phyloP scores from a whole-genome alignment of 2,329 filamentous ascomycete genomes.

The Pseudocercospora vitis region DNA sequence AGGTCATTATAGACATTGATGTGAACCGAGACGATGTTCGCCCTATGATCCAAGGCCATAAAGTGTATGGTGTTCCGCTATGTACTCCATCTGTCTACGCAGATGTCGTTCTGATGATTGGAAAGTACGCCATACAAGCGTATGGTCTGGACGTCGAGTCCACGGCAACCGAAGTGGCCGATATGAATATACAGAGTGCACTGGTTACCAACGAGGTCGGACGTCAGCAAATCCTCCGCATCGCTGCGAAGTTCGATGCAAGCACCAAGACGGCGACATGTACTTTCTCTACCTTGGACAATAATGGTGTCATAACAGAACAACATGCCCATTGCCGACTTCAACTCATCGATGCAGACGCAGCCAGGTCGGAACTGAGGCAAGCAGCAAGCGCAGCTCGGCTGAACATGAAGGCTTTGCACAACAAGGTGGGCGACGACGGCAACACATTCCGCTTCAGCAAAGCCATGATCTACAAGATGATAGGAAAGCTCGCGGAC shows the following conservation, averaged over 20 bases:
- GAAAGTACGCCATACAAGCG: slow-evolving; percentile 26
- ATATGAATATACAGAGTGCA: slow-evolving; percentile 42
- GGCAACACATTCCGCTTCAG: slow-evolving; percentile 28
- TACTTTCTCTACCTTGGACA: slow-evolving; percentile 20
- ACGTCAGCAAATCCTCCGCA: slow-evolving; percentile 15
- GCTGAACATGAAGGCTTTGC: slow-evolving; percentile 6
- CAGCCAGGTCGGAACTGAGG: slow-evolving; percentile 22
- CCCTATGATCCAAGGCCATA: slow-evolving; percentile 47
- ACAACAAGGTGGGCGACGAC: slow-evolving; percentile 11
- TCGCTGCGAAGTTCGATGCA: slow-evolving; percentile 11
- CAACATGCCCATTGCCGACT: slow-evolving; percentile 17
- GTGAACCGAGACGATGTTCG: slow-evolving; percentile 43
- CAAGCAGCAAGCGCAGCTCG: slow-evolving; percentile 24
- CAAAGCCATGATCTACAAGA: slow-evolving; percentile 20
- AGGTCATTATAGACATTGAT: slow-evolving; percentile 43
- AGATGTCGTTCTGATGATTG: slow-evolving; percentile 39
- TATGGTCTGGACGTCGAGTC: slow-evolving; percentile 9
- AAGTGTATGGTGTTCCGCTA: slow-evolving; percentile 43
- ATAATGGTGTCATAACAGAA: slow-evolving; percentile 7
- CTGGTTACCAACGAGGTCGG: slow-evolving; percentile 24
- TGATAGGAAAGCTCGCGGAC: slow-evolving; percentile 22
- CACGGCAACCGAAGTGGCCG: slow-evolving; percentile 40
- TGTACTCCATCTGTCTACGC: slow-evolving; percentile 42
- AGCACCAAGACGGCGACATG: slow-evolving; percentile 5
- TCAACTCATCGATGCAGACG: slow-evolving; percentile 29